Evolutionary conservation across 441 rosid genomes (phyloP).

Genomic region (Breynia disticha): DNA sequence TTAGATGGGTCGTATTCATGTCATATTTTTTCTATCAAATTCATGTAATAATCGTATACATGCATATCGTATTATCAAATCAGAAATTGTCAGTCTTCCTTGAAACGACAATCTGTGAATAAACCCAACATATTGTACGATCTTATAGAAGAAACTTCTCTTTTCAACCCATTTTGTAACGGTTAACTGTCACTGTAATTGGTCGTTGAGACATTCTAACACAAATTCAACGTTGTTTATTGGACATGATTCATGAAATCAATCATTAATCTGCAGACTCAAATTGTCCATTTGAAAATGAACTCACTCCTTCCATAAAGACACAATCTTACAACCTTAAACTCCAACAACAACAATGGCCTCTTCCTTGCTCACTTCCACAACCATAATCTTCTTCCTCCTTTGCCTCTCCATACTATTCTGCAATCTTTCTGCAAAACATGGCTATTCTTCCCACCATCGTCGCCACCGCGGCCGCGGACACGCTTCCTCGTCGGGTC

Average conservation of each 20-base stretch:
- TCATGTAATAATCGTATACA: no score
- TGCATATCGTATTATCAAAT: no score
- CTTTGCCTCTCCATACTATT: slow-evolving; percentile 19
- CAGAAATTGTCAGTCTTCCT: no score
- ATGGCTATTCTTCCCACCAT: slow-evolving; percentile 21
- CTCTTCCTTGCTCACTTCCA: slow-evolving; percentile 15
- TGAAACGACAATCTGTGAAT: neutral
- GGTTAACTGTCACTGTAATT: slow-evolving; percentile 31
- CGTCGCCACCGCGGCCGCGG: slow-evolving; percentile 25
- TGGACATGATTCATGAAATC: slow-evolving; percentile 8
- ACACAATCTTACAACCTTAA: slow-evolving; percentile 5
- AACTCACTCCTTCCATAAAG: slow-evolving; percentile 24
- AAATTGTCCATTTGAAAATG: slow-evolving; percentile 11
- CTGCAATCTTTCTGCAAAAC: slow-evolving; percentile 34
- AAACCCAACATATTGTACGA: neutral
- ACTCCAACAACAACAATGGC: slow-evolving; percentile 33
- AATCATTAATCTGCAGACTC: slow-evolving; percentile 31
- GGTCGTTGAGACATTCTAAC: no score
- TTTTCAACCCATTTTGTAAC: slow-evolving; percentile 16
- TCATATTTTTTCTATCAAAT: no score
- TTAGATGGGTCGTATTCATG: no score
- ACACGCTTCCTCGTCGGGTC: slow-evolving; percentile 29
- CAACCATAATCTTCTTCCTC: slow-evolving; percentile 23
- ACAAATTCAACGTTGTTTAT: slow-evolving; percentile 16
- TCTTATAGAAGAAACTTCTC: neutral